Base-by-base conservation (phyloP, 352 stramenopile species). In the Phytophthora europaea region DNA sequence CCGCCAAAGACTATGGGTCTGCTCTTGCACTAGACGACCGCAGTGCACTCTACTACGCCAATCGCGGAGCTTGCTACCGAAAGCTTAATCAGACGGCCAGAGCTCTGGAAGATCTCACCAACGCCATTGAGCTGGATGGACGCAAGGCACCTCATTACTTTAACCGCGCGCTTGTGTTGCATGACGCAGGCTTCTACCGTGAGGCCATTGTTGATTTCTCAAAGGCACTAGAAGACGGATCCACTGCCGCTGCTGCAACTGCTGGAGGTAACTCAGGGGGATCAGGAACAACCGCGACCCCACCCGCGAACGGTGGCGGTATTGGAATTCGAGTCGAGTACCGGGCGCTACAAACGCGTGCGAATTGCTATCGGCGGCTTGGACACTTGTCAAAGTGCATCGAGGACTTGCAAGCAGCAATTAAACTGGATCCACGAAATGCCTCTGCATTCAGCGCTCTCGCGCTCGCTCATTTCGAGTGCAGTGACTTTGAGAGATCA, bases 111-210 rank as follows among this genome's bases (percentile, higher is more conserved):
- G 87, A 95, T 23, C 76, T 95, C 28, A 95, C 85, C 1, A 70
- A 77, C 3, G 88, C 88, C 23, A 85, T 93, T 43, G 88, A 94
- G 56, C 81, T 93, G 56, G 88, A 95, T 56, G 74, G 76, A 23
- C 89, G 90, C 38, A 93, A 93, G 54, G 88, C 77, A 1, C 78
- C 78, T 3, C 88, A 95, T 64, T 94, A 89, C 61, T 90, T 94
- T 47, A 95, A 87, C n/a, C 83, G 88, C 4, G 88, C 85, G 9
- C 83, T 90, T 23, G 85, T 95, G 45, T 65, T 95, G 9, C 84
- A 90, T 22, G 87, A 95, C 20, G 69, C 77, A 4, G 78, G 79
- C 0, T 93, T 92, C 60, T 94, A 83, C 51, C 78, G 78, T 45
- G 86, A 94, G 63, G 88, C 88, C 2, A 87, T 90, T 48, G 66